Evolutionary conservation across 2,329 filamentous ascomycete genomes (phyloP).

Genomic region (Penicillium thymicola): DNA sequence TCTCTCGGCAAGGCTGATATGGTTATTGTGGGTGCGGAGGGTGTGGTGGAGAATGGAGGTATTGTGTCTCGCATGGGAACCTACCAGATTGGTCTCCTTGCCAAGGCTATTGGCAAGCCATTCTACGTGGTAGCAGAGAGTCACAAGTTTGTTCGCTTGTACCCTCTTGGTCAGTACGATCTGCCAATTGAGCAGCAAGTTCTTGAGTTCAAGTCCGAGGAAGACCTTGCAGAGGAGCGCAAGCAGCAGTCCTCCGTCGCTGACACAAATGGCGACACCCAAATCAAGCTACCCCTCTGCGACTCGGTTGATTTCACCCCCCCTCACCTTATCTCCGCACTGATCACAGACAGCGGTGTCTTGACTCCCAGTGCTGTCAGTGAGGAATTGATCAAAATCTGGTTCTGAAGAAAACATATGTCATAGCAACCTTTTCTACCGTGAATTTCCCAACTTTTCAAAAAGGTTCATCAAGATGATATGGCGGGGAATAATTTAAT

Average conservation of each 20-base stretch:
- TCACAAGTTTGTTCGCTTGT: slow-evolving; percentile 92
- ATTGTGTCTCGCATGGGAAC: slow-evolving; percentile 84
- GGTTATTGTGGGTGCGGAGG: slow-evolving; percentile 68
- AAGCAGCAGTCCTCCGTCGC: slow-evolving; percentile 41
- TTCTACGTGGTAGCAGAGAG: slow-evolving; percentile 93
- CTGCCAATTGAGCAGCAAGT: slow-evolving; percentile 76
- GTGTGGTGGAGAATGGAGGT: slow-evolving; percentile 89
- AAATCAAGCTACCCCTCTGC: slow-evolving; percentile 25
- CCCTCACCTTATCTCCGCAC: slow-evolving; percentile 59
- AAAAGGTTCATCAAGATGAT: slow-evolving; percentile 15
- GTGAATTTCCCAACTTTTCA: slow-evolving; percentile 11
- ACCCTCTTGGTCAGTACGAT: slow-evolving; percentile 77
- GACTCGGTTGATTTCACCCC: slow-evolving; percentile 52
- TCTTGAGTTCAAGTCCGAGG: slow-evolving; percentile 66
- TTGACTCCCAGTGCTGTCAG: slow-evolving; percentile 63
- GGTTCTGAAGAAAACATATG: slow-evolving; percentile 37
- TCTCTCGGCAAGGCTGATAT: slow-evolving; percentile 71
- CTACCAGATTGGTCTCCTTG: slow-evolving; percentile 81
- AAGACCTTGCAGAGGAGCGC: slow-evolving; percentile 45
- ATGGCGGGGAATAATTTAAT: slow-evolving; percentile 14
- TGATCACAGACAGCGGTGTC: slow-evolving; percentile 64
- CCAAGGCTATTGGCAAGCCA: slow-evolving; percentile 67
- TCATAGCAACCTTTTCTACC: not conserved
- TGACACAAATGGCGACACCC: slow-evolving; percentile 14
- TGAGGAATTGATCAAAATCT: slow-evolving; percentile 65